Percentiles rank a stretch among this genome's conserved stretches.
phyloP scores from a whole-genome alignment of 163 green algal species.

The Coccomyxa subellipsoidea region DNA sequence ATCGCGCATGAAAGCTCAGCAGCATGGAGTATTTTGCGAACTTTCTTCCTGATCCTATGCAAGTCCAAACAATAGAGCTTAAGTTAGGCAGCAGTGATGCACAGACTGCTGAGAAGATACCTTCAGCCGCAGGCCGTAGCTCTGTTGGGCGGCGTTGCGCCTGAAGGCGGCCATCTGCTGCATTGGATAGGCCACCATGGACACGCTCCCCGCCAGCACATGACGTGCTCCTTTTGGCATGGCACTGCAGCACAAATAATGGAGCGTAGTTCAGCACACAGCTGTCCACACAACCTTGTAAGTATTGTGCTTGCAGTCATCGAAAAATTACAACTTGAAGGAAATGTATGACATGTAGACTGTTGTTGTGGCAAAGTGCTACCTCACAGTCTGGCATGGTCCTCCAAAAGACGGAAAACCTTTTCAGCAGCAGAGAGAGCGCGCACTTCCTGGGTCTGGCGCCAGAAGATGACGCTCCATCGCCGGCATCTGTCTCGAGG shows the following conservation, averaged over 20 bases:
- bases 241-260: conserved; percentile 1
- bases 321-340: not conserved
- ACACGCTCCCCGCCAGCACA: conserved; percentile 22
- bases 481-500: not conserved
- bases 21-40: too few relatives aligned
- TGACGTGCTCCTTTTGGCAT: conserved; percentile 9
- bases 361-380: too few relatives aligned
- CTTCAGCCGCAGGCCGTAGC: conserved; percentile 26
- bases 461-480: not conserved
- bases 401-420: too few relatives aligned
- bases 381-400: too few relatives aligned
- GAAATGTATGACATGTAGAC: too few relatives aligned
- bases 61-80: too few relatives aligned
- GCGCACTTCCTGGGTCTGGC: not conserved
- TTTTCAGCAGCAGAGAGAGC: not conserved
- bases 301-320: not conserved
- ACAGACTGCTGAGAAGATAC: conserved; percentile 13
- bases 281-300: not conserved
- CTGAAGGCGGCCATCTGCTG: conserved; percentile 24
- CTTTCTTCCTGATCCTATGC: too few relatives aligned
- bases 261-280: not conserved
- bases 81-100: conserved; percentile 5
- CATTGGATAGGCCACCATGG: conserved; percentile 33
- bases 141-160: not conserved
- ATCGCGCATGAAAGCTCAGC: too few relatives aligned